A percentile compares a stretch with the other conserved stretches of the same genome.
Conservation (phyloP, 371 early-diverging fungal species). For the Haplosporangium sp. region DNA sequence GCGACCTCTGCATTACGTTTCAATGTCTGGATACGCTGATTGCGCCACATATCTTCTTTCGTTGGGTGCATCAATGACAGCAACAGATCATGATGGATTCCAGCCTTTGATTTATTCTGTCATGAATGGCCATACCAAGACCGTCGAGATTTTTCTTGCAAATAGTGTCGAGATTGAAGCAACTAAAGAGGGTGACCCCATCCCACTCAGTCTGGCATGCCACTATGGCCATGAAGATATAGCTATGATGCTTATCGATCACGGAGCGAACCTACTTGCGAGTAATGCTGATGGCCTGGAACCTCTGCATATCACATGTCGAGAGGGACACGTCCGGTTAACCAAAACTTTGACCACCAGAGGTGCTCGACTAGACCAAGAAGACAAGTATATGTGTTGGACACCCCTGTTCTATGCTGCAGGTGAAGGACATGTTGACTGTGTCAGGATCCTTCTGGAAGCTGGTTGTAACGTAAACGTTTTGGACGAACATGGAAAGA, state of each 20-base stretch:
- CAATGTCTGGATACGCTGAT: constrained; percentile 87
- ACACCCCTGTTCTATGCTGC: constrained; percentile 96
- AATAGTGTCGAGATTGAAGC: constrained; percentile 78
- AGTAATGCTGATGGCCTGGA: constrained; percentile 81
- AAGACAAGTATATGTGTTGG: constrained; percentile 95
- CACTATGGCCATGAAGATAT: constrained; percentile 92
- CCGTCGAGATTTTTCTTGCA: constrained; percentile 79
- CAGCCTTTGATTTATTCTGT: constrained; percentile 89
- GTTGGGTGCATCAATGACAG: constrained; percentile 67
- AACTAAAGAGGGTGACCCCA: constrained; percentile 63
- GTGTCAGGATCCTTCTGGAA: constrained; percentile 83
- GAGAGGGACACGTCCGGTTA: constrained; percentile 87
- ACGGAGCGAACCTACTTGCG: constrained; percentile 74
- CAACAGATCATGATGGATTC: constrained; percentile 91
- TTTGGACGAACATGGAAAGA: constrained; percentile 86
- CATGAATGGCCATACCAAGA: constrained; percentile 81
- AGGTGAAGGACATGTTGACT: constrained; percentile 89
- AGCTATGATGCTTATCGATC: constrained; percentile 78
- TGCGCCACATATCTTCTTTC: constrained; percentile 77
- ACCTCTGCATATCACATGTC: constrained; percentile 90
- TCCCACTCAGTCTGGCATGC: constrained; percentile 87
- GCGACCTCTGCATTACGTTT: constrained; percentile 91
- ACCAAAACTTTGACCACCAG: constrained; percentile 79
- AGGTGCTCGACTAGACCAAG: constrained; percentile 79
- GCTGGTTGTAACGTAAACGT: constrained; percentile 82